Conservation (phyloP, 345 rosid species). For the Passiflora organensis region DNA sequence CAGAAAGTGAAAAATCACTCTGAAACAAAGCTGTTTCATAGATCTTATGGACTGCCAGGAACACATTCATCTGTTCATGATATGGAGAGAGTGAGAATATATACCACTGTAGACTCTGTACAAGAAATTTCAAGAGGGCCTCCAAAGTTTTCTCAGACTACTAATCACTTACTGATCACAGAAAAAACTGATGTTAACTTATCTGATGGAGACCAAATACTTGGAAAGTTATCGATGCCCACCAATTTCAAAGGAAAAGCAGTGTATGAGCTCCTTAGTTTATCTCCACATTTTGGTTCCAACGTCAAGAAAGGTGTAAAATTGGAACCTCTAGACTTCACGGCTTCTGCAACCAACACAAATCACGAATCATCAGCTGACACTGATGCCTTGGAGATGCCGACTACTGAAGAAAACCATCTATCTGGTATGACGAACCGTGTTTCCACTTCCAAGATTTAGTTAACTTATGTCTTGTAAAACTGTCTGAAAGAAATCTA, state of each 20-base stretch:
- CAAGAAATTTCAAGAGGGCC: conserved; percentile 26
- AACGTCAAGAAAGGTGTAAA: conserved; percentile 39
- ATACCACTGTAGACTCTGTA: conserved; percentile 40
- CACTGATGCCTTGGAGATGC: conserved; percentile 66
- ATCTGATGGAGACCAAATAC: conserved; percentile 33
- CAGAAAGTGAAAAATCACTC: conserved; percentile 16
- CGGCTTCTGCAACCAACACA: conserved; percentile 21
- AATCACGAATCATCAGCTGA: conserved; percentile 64
- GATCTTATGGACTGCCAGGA: conserved; percentile 26
- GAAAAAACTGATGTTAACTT: conserved; percentile 34
- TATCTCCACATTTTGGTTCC: conserved; percentile 39
- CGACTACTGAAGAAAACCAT: conserved; percentile 32
- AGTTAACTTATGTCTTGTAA: not conserved
- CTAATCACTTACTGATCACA: conserved; percentile 33
- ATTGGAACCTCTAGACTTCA: conserved; percentile 45
- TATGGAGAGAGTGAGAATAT: conserved; percentile 43
- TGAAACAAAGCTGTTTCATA: conserved; percentile 12
- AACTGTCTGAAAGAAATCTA: no score
- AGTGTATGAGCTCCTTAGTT: conserved; percentile 37
- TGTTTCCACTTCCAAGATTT: not conserved
- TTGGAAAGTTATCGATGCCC: conserved; percentile 33
- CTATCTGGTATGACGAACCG: conserved; percentile 37
- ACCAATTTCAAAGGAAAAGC: conserved; percentile 41
- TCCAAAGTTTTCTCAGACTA: conserved; percentile 29
- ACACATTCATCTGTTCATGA: conserved; percentile 22